Evolutionary conservation across 2,329 filamentous ascomycete species (phyloP), one percentile per base, ranked within the genome.

Genomic region (Pestalotiopsis sp.): DNA sequence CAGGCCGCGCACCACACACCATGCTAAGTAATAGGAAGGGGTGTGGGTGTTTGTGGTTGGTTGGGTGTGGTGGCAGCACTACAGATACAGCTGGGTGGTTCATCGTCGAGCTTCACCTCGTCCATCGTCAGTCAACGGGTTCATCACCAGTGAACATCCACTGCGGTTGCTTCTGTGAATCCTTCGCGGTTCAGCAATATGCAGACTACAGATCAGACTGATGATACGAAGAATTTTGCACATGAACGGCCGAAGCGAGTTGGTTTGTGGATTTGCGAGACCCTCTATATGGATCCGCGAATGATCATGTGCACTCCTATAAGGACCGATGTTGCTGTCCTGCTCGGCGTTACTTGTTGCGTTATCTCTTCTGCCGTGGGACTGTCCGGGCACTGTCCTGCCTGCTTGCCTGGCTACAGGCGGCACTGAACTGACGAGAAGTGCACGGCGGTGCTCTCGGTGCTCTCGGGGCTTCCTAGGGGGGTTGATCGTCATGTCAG

Each of bases 261-360:
- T 27, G 31, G 7, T 62, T 23, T 58, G 41, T 65, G 63, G 63
- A 57, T 65, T 64, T 45, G 13, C 25, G 3, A 65, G 41, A 41
- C 63, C 39, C 41, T 23, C 63, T 20, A 65, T 55, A 55, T 55
- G 45, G 63, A 31, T 39, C 63, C 41, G 23, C 5, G 25, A 39
- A 12, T 66, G 64, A 66, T 66, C 55, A 66, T 55, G n/a, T 41
- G 64, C 39, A 36, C 63, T 67, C 23, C 25, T 38, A 63, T 67
- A 49, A 64, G 58, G 58, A 36, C 58, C 65, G 65, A 62, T 63
- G 62, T 63, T 17, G 59, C 65, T 59, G 39, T 45, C 25, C 23
- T 20, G 36, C 59, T 68, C 62, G 62, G 61, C 25, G 62, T 45
- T 64, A 65, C 9, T 68, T 60, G 20, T 23, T 65, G 20, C 41